A percentile compares a stretch with the other conserved stretches of the same genome.
phyloP scores from a whole-genome alignment of 2,329 filamentous ascomycete species.

The Graphiopsis chlorocephala region DNA sequence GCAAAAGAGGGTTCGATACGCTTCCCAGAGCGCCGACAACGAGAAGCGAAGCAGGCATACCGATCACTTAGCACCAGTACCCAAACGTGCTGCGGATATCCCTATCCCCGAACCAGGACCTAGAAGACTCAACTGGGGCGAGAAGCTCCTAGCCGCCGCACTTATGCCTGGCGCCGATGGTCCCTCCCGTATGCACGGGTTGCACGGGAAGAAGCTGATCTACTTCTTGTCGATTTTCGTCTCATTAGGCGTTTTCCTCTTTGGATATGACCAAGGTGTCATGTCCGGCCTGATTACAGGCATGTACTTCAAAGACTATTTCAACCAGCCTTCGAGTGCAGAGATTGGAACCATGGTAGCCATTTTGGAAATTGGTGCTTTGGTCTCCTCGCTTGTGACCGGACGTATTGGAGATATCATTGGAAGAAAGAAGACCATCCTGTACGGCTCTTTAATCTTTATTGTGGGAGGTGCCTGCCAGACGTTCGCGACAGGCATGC shows the following conservation, averaged over 20 bases:
- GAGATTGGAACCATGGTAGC: slow-evolving; percentile 97
- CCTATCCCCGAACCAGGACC: slow-evolving; percentile 68
- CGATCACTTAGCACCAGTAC: slow-evolving; percentile 33
- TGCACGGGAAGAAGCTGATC: slow-evolving; percentile 94
- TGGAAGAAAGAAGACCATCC: slow-evolving; percentile 81
- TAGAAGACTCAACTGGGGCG: slow-evolving; percentile 61
- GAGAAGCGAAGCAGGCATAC: slow-evolving; percentile 38
- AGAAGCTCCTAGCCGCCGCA: slow-evolving; percentile 73
- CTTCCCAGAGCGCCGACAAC: slow-evolving; percentile 32
- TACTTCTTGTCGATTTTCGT: slow-evolving; percentile 53
- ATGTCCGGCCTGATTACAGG: slow-evolving; percentile 75
- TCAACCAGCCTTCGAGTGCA: slow-evolving; percentile 80
- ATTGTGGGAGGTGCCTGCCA: slow-evolving; percentile 80
- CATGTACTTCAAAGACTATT: slow-evolving; percentile 85
- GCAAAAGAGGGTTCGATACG: slow-evolving; percentile 18
- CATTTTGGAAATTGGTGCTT: slow-evolving; percentile 89
- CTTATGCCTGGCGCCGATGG: slow-evolving; percentile 72
- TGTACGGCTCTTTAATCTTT: slow-evolving; percentile 92
- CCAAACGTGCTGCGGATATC: slow-evolving; percentile 70
- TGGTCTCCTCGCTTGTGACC: slow-evolving; percentile 82
- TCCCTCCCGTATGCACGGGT: slow-evolving; percentile 74
- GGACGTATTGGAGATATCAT: slow-evolving; percentile 89
- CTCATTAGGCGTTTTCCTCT: slow-evolving; percentile 74
- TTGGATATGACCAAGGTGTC: slow-evolving; percentile 86
- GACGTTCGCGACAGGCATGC: slow-evolving; percentile 75